Percentiles rank a stretch among this genome's conserved stretches.
Conservation (phyloP, 306 rosid genomes). For the Cicer cuneatum region DNA sequence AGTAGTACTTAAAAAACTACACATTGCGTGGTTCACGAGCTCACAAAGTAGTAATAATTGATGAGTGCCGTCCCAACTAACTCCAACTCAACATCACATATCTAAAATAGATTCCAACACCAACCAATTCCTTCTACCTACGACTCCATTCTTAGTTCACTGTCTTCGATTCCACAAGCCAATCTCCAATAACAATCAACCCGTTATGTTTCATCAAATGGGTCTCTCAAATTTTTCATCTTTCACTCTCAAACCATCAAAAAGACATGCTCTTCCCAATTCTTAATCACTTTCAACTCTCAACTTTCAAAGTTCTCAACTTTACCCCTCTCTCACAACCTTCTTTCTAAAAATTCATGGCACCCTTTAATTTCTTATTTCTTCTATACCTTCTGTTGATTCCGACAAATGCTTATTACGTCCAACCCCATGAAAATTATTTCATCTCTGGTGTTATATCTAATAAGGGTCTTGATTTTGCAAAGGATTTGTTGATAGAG, state of each 20-base stretch:
- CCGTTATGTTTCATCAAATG: constrained; percentile 20
- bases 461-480: constrained; percentile 74
- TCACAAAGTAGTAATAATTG: no score
- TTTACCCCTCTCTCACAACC: constrained; percentile 45
- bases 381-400: constrained; percentile 45
- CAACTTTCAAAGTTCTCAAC: constrained; percentile 22
- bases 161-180: constrained; percentile 24
- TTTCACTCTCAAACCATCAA: constrained; percentile 19
- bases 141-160: constrained; percentile 1
- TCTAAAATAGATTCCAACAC: constrained; percentile 35
- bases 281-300: background rate
- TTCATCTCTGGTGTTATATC: constrained; percentile 67
- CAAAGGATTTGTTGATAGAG: constrained; percentile 70
- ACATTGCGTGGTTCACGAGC: no score
- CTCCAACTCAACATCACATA: constrained; percentile 8
- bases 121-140: constrained; percentile 22
- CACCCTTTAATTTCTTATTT: constrained; percentile 39
- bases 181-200: background rate
- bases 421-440: constrained; percentile 58
- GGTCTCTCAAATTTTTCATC: constrained; percentile 33
- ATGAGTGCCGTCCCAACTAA: background rate
- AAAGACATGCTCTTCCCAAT: constrained; percentile 11
- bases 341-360: constrained; percentile 44
- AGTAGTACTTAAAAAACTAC: no score
- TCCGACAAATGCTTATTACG: constrained; percentile 49